Percentiles rank a stretch among this genome's conserved stretches.
Conservation (phyloP, 768 basidiomycete genomes). For the Tremella mesenterica region DNA sequence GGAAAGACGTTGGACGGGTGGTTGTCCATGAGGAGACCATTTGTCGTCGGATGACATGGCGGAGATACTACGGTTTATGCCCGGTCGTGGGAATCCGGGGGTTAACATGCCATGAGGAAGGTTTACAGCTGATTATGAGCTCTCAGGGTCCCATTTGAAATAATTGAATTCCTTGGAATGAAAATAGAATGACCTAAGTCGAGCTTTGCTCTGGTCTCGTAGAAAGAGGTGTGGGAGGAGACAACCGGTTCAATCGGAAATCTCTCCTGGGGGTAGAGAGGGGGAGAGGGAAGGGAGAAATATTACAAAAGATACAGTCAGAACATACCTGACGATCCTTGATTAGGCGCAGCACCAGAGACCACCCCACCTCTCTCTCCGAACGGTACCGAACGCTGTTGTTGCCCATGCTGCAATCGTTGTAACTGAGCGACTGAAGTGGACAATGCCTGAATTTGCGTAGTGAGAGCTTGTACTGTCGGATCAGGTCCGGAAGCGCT, state of each 20-base stretch:
- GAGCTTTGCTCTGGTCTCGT: too few species aligned
- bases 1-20: not conserved
- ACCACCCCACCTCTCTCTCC: not conserved
- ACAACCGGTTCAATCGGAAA: too few species aligned
- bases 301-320: too few species aligned
- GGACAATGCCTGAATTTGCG: conserved; percentile 40
- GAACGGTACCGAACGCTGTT: conserved; percentile 2
- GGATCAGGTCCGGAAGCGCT: not conserved
- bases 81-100: not conserved
- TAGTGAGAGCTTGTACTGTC: conserved; percentile 24
- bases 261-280: too few species aligned
- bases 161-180: too few species aligned
- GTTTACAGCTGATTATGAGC: not conserved
- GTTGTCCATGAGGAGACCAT: conserved; percentile 15
- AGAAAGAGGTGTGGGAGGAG: too few species aligned
- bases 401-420: conserved; percentile 31
- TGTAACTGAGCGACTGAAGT: conserved; percentile 43
- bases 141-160: too few species aligned
- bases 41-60: conserved; percentile 13
- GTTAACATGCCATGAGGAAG: not conserved
- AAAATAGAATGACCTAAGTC: too few species aligned
- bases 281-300: too few species aligned
- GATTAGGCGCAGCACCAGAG: too few species aligned
- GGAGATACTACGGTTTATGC: conserved; percentile 6
- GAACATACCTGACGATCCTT: too few species aligned